These are phyloP conservation scores for Tricholoma sp. DNA, from an alignment of 768 basidiomycete genomes.

Conservation along the genomic window DNA sequence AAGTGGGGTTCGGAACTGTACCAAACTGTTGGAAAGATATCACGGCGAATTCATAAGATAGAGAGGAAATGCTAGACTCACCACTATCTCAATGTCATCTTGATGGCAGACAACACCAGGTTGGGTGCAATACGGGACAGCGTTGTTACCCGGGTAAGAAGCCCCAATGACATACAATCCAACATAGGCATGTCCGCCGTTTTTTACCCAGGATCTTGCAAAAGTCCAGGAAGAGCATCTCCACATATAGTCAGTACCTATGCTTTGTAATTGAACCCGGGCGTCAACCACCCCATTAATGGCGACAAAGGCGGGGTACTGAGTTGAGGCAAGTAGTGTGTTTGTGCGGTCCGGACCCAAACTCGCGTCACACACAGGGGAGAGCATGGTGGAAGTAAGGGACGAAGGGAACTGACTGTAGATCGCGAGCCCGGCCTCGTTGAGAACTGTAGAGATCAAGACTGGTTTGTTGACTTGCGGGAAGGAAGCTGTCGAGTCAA, in stretches of 20 bases:
- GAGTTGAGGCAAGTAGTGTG: conserved; percentile 36
- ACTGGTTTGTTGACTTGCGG: conserved; percentile 60
- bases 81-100: conserved; percentile 78
- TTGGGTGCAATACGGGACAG: conserved; percentile 49
- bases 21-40: conserved; percentile 35
- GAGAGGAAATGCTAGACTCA: conserved; percentile 28
- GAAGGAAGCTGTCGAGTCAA: conserved; percentile 58
- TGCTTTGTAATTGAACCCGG: conserved; percentile 46
- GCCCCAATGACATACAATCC: conserved; percentile 62
- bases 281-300: conserved; percentile 37
- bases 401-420: conserved; percentile 36
- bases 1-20: conserved; percentile 49
- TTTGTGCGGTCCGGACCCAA: conserved; percentile 45
- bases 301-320: conserved; percentile 35
- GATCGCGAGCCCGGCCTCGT: conserved; percentile 71
- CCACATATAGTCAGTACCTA: conserved; percentile 71
- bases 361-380: conserved; percentile 30
- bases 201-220: conserved; percentile 57
- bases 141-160: conserved; percentile 65
- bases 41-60: background rate
- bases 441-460: conserved; percentile 61
- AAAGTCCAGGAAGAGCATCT: conserved; percentile 70
- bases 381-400: conserved; percentile 35
- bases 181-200: conserved; percentile 65
- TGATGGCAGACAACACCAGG: conserved; percentile 67